Evolutionary conservation across 306 rosid species (phyloP).

Genomic region (Casuarina cunninghamiana): DNA sequence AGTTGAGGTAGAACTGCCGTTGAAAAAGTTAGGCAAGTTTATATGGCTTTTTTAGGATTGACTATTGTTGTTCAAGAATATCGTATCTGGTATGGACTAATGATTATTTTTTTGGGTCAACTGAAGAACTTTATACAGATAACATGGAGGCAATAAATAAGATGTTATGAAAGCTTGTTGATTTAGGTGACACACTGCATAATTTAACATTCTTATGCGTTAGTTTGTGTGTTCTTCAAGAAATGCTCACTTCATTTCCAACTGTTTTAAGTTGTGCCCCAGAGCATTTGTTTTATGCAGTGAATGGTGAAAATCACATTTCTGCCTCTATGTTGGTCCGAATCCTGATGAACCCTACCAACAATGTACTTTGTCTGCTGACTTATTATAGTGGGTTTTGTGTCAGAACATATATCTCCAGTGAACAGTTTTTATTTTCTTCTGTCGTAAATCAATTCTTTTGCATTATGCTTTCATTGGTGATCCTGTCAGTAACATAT

Average conservation of each 20-base stretch:
- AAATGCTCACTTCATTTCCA: not conserved
- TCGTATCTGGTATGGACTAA: no score
- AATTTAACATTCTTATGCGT: not conserved
- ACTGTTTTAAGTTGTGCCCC: not conserved
- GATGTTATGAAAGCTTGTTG: not conserved
- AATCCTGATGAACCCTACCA: not conserved
- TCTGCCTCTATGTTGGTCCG: not conserved
- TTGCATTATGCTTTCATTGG: not conserved
- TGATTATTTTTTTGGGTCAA: not conserved
- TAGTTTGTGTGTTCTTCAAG: not conserved
- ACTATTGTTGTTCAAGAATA: not conserved
- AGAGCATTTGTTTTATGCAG: not conserved
- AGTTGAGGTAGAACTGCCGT: not conserved
- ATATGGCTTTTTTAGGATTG: not conserved
- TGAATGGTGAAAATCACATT: not conserved
- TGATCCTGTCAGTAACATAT: not conserved
- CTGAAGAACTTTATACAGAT: not conserved
- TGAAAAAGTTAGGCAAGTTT: not conserved
- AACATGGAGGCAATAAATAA: not conserved
- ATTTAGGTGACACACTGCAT: not conserved
- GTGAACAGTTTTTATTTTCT: not conserved
- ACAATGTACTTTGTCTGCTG: conserved; percentile 9
- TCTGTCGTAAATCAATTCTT: not conserved
- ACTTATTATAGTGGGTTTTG: not conserved
- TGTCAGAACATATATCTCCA: not conserved